Evolutionary conservation across 352 stramenopile species (phyloP).

Genomic region (Phytopythium oedochilum): DNA sequence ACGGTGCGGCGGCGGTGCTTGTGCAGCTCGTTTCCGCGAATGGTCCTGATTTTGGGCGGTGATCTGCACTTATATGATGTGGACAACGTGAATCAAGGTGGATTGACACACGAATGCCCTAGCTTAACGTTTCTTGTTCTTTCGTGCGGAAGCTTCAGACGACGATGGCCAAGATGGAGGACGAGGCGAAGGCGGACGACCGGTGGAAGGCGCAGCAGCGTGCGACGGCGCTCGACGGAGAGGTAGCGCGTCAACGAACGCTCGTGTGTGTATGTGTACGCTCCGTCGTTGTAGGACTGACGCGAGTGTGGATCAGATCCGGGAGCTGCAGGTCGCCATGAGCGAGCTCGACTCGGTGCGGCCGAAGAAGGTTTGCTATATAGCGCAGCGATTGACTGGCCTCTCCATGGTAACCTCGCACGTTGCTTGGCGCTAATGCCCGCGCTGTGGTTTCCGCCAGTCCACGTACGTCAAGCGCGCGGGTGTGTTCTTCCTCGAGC

Average conservation of each 20-base stretch:
- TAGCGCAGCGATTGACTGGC: too few relatives aligned
- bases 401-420: too few relatives aligned
- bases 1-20: too few relatives aligned
- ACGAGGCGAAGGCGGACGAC: constrained; percentile 17
- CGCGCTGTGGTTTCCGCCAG: constrained; percentile 22
- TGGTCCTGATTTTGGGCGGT: background rate
- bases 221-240: constrained; percentile 31
- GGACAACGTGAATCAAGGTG: background rate
- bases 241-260: constrained; percentile 15
- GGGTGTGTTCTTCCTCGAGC: constrained; percentile 75
- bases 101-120: too few relatives aligned
- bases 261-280: background rate
- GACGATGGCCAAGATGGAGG: constrained; percentile 31
- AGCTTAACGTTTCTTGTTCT: too few relatives aligned
- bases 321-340: constrained; percentile 70
- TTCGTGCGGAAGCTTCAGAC: too few relatives aligned
- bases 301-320: constrained; percentile 36
- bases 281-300: too few relatives aligned
- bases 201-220: constrained; percentile 44
- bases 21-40: background rate
- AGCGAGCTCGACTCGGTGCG: constrained; percentile 63
- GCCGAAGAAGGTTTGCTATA: constrained; percentile 74
- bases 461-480: constrained; percentile 61
- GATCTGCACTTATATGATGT: background rate
- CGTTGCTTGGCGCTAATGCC: too few relatives aligned